Conservation (phyloP, 495 filamentous ascomycete genomes). For the Diplogelasinospora grovesii region DNA sequence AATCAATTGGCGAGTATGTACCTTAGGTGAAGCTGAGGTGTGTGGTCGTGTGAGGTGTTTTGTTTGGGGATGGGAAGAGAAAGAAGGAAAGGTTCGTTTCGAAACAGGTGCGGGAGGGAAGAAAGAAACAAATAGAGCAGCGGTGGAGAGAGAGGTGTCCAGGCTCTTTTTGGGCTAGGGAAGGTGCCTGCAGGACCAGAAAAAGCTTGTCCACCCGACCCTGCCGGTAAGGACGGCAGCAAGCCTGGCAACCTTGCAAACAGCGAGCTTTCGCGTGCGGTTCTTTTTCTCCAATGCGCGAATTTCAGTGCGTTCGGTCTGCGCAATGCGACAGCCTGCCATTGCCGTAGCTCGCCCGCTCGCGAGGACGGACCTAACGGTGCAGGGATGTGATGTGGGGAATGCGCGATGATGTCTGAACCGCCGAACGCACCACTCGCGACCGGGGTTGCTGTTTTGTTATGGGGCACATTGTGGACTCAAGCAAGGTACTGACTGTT, state of each 20-base stretch:
- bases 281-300: conserved; percentile 15
- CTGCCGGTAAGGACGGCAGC: too few species aligned
- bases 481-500: too few species aligned
- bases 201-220: conserved; percentile 26
- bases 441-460: too few species aligned
- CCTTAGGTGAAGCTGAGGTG: too few species aligned
- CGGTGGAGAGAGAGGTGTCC: conserved; percentile 3
- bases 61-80: conserved; percentile 20
- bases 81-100: conserved; percentile 13
- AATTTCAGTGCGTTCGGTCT: too few species aligned
- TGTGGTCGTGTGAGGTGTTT: conserved; percentile 34
- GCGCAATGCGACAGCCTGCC: conserved; percentile 6
- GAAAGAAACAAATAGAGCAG: conserved; percentile 25
- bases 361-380: neutral
- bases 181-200: conserved; percentile 6
- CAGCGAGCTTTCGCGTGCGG: conserved; percentile 2
- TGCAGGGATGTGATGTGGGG: conserved; percentile 6
- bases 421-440: conserved; percentile 7
- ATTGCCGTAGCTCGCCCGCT: neutral
- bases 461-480: too few species aligned
- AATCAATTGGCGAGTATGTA: too few species aligned
- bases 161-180: neutral
- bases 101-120: conserved; percentile 11
- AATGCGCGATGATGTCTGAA: conserved; percentile 6
- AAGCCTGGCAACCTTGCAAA: neutral